Base-by-base conservation (phyloP, 352 stramenopile species). In the Phytophthora nicotianae region DNA sequence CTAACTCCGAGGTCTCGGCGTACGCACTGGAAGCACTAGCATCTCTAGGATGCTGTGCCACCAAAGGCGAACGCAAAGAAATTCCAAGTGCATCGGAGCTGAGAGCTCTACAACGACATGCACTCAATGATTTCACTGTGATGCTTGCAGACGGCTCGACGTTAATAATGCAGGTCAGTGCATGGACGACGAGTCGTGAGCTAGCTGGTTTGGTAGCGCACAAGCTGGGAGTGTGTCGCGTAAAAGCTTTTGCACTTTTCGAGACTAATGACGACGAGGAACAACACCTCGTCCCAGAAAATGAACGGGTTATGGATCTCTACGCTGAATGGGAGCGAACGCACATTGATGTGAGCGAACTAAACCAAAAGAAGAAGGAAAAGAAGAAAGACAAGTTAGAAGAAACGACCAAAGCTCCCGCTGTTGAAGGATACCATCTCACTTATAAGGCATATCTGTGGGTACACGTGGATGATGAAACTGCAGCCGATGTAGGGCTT, bases 401-500 rank as follows among this genome's bases (percentile, higher is more conserved):
- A 29, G 6, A 47, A 24, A 38, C 37, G 10, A 5, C 40, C 14
- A 51, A 60, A 49, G 9, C 17, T 3, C 16, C 47, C 33, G 27
- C 5, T 32, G 42, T 54, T 33, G 50, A 58, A 65, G 51, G 62
- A 11, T 76, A 82, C 58, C 63, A 67, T 49, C 68, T 94, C 21
- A 43, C 73, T 3, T 93, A 86, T 72, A 95, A 91, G 64, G 79
- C 90, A 9, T 83, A 87, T 38, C 54, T 94, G 41, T 91, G 88
- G 69, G 70, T 91, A 20, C 72, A 90, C 21, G 50, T 90, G 33
- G 66, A 79, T 40, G 77, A 90, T 45, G 75, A 83, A 63, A 81
- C 87, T 52, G 62, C 72, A 33, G 65, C 73, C 8, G 86, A 88
- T 54, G 54, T 89, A 3, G 54, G 75, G 6, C 67, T 94, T 3